Conservation (phyloP, 192 early-diverging fungal genomes). For the Lunasporangiospora selenospora region DNA sequence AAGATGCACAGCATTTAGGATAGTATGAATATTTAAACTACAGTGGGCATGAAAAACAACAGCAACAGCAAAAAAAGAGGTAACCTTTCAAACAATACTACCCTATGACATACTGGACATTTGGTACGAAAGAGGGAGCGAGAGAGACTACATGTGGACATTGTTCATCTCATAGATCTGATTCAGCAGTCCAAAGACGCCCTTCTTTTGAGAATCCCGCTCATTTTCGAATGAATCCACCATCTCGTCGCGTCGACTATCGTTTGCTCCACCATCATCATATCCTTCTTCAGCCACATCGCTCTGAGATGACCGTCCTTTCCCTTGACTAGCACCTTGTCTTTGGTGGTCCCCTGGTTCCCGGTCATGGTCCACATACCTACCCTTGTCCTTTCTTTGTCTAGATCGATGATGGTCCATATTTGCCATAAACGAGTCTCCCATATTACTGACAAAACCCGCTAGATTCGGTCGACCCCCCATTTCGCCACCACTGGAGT, state of each 20-base stretch:
- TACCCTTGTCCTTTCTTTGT: background rate
- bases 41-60: too few relatives aligned
- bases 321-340: background rate
- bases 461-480: background rate
- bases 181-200: slow-evolving; percentile 58
- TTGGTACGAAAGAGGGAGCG: too few relatives aligned
- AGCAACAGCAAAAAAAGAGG: too few relatives aligned
- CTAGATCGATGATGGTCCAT: slow-evolving; percentile 19
- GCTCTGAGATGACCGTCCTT: too few relatives aligned
- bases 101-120: too few relatives aligned
- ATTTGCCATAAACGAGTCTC: slow-evolving; percentile 45
- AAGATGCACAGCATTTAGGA: too few relatives aligned
- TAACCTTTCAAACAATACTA: too few relatives aligned
- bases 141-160: slow-evolving; percentile 46
- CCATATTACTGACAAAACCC: slow-evolving; percentile 17
- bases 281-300: background rate
- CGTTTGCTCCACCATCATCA: background rate
- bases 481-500: too few relatives aligned
- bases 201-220: slow-evolving; percentile 41
- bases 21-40: too few relatives aligned
- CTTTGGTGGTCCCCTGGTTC: background rate
- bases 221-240: slow-evolving; percentile 41
- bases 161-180: slow-evolving; percentile 65
- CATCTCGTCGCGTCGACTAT: slow-evolving; percentile 25
- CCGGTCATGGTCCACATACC: background rate